A percentile compares a stretch with the other conserved stretches of the same genome.
Evolutionary conservation across 2,329 filamentous ascomycete genomes (phyloP).

Genomic region (Curvularia spicifera): DNA sequence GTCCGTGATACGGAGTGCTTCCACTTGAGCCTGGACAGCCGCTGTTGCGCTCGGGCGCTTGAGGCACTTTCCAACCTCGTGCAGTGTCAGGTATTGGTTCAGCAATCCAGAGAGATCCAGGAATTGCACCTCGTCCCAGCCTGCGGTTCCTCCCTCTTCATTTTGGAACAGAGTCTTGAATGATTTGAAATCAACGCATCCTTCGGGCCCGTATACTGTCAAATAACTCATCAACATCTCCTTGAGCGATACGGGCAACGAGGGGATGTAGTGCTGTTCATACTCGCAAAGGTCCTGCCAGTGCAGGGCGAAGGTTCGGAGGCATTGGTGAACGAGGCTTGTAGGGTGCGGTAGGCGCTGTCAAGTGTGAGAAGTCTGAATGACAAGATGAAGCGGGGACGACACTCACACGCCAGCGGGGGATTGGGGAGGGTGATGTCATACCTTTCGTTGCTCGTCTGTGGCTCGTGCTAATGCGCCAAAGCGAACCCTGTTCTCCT

Average conservation of each 20-base stretch:
- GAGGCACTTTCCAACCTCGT: slow-evolving; percentile 57
- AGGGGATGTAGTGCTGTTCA: slow-evolving; percentile 61
- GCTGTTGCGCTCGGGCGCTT: slow-evolving; percentile 17
- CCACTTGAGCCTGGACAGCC: slow-evolving; percentile 17
- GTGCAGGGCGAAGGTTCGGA: slow-evolving; percentile 62
- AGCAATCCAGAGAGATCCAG: slow-evolving; percentile 62
- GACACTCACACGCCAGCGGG: slow-evolving; percentile 4
- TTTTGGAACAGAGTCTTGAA: slow-evolving; percentile 59
- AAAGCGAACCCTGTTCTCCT: slow-evolving; percentile 26
- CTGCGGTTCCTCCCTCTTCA: slow-evolving; percentile 43
- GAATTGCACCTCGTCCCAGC: slow-evolving; percentile 54
- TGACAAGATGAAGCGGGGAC: slow-evolving; percentile 18
- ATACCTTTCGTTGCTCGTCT: slow-evolving; percentile 38
- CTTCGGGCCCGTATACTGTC: slow-evolving; percentile 55
- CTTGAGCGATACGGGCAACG: slow-evolving; percentile 60
- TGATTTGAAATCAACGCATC: slow-evolving; percentile 51
- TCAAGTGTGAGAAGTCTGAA: slow-evolving; percentile 33
- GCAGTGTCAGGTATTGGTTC: slow-evolving; percentile 57
- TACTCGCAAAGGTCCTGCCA: slow-evolving; percentile 65
- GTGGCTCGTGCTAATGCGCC: slow-evolving; percentile 34
- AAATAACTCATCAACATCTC: slow-evolving; percentile 64
- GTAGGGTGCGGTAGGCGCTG: slow-evolving; percentile 41
- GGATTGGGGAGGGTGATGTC: slow-evolving; percentile 5
- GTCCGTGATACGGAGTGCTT: slow-evolving; percentile 21
- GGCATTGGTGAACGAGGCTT: slow-evolving; percentile 58